Evolutionary conservation across 73 alveolate genomes (phyloP).

Genomic region (Blepharisma stoltei): DNA sequence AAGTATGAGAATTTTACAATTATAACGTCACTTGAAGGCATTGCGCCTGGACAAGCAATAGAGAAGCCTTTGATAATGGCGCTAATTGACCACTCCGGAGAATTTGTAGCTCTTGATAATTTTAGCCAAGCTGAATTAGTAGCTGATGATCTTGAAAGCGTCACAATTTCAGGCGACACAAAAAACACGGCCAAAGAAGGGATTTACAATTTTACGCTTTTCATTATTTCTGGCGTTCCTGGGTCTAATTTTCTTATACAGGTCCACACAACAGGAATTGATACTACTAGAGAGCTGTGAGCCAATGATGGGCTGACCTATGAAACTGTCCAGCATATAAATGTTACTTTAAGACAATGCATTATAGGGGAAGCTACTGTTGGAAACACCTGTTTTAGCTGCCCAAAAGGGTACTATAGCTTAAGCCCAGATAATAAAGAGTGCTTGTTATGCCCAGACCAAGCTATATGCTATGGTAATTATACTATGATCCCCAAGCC

Average conservation of each 20-base stretch:
- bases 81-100: not conserved
- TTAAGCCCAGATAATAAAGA: not conserved
- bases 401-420: not conserved
- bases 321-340: not conserved
- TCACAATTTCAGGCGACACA: constrained; percentile 1
- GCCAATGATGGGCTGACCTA: not conserved
- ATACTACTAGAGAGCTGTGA: not conserved
- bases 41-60: constrained; percentile 10
- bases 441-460: not conserved
- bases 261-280: not conserved
- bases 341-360: not conserved
- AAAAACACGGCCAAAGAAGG: not conserved
- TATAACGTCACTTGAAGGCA: not conserved
- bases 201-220: not conserved
- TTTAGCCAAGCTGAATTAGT: not conserved
- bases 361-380: constrained; percentile 9
- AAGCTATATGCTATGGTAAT: not conserved
- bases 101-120: not conserved
- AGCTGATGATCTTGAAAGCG: too few species aligned
- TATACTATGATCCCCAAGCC: not conserved
- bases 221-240: not conserved
- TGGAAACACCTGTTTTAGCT: not conserved
- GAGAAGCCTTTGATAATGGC: not conserved
- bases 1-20: not conserved
- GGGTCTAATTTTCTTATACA: not conserved